phyloP scores from a whole-genome alignment of 164 flowering plant species.

The Platanus orientalis region DNA sequence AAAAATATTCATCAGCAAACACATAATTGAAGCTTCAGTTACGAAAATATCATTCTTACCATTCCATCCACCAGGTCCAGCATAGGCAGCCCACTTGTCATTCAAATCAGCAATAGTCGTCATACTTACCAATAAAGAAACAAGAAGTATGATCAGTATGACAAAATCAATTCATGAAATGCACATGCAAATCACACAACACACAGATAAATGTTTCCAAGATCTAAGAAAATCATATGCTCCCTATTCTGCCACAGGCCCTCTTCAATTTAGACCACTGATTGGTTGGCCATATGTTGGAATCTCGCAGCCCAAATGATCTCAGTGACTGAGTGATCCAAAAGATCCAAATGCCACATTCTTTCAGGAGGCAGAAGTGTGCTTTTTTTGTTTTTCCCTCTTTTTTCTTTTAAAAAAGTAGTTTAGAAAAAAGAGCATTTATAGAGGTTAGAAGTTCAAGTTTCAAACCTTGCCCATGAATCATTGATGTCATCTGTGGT shows the following conservation, averaged over 20 bases:
- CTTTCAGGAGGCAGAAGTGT: no score
- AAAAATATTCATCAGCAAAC: background rate
- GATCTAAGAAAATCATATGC: background rate
- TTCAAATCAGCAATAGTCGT: constrained; percentile 85
- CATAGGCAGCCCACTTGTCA: constrained; percentile 97
- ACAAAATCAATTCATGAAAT: background rate
- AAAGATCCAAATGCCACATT: no score
- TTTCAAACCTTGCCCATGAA: constrained; percentile 80
- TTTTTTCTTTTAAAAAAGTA: no score
- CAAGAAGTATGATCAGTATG: constrained; percentile 11
- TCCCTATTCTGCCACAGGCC: background rate
- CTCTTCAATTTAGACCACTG: background rate
- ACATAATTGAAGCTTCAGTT: background rate
- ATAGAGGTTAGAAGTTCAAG: background rate
- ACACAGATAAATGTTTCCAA: background rate
- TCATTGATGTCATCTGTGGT: constrained; percentile 93
- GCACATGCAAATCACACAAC: background rate
- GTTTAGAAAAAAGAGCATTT: background rate
- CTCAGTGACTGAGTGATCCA: background rate
- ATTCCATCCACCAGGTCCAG: constrained; percentile 99
- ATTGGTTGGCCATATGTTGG: background rate
- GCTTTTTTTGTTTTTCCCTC: no score
- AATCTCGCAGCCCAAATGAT: background rate
- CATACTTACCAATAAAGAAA: constrained; percentile 49
- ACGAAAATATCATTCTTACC: constrained; percentile 40